Base-by-base conservation (phyloP, 2,329 filamentous ascomycete genomes). In the Grosmannia clavigera region DNA sequence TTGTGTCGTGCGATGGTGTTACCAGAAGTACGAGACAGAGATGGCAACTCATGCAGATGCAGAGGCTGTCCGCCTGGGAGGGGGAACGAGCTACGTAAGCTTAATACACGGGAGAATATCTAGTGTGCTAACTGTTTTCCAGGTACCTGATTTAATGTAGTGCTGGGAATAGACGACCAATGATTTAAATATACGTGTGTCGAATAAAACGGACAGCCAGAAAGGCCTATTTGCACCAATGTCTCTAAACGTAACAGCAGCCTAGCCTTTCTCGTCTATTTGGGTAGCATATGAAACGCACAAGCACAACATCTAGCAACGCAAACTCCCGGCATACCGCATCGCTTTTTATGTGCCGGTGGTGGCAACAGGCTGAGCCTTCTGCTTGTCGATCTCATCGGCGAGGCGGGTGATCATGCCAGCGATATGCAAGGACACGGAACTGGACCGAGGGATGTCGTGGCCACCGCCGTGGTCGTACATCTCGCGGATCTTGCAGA, bases 381-480 rank as follows among this genome's bases (percentile, higher is more conserved):
- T 29, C 9, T 29, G 29, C 52, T 55, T 9, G 9, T 29, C 25
- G 19, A 43, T 29, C 12, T 35, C 22, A 2, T 27, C 31, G 19
- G n/a, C 61, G 50, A 71, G 55, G 58, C 66, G 60, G 63, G 62
- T 60, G n/a, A 73, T 31, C 61, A 73, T 51, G 50, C 60, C 65
- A 0, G 70, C 71, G 33, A 73, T 69, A 31, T 40, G 64, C n/a
- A 64, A 31, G 1, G 69, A 71, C 43, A 72, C 70, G 9, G 65
- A 66, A 0, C 66, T 71, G 53, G 68, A 67, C 61, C 71, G 64
- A n/a, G 72, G 72, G 25, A 74, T 72, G 40, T 74, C 72, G 61
- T 74, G 72, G 0, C 72, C 72, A 5, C 72, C 71, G 3, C 68
- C 66, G 52, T 73, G 72, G 57, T 74, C 72, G 61, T 69, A 74